Conservation (phyloP, 257 asterid genomes). For the Verbena officinalis region DNA sequence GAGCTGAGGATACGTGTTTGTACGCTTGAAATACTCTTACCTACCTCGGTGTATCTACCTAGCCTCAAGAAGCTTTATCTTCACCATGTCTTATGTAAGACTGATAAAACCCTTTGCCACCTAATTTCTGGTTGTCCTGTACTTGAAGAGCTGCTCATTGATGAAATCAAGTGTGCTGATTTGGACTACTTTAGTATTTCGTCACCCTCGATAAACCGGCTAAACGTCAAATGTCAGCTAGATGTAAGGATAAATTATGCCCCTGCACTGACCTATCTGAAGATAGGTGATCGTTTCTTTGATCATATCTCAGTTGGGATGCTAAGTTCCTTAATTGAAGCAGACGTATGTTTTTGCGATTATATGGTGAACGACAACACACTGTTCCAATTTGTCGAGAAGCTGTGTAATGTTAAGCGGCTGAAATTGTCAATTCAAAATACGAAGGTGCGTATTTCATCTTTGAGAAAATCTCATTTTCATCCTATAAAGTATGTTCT, state of each 20-base stretch:
- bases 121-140: conserved; percentile 5
- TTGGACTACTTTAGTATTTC: not conserved
- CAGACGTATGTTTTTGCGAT: not conserved
- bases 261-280: not conserved
- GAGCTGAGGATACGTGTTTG: not conserved
- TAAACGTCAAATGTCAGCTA: not conserved
- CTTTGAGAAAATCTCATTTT: too few relatives aligned
- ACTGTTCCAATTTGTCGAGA: not conserved
- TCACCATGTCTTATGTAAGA: not conserved
- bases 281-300: not conserved
- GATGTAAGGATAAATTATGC: not conserved
- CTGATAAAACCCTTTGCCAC: not conserved
- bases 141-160: not conserved
- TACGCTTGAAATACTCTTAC: too few relatives aligned
- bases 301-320: not conserved
- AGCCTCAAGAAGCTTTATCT: conserved; percentile 21
- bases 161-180: not conserved
- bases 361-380: too few relatives aligned
- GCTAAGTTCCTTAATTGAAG: not conserved
- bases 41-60: not conserved
- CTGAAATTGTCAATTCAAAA: not conserved
- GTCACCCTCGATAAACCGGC: not conserved
- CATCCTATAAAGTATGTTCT: too few relatives aligned
- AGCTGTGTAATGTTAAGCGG: not conserved
- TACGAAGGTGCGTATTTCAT: too few relatives aligned